Conservation (phyloP, 2,329 filamentous ascomycete genomes). For the Hypoxylon sp. region DNA sequence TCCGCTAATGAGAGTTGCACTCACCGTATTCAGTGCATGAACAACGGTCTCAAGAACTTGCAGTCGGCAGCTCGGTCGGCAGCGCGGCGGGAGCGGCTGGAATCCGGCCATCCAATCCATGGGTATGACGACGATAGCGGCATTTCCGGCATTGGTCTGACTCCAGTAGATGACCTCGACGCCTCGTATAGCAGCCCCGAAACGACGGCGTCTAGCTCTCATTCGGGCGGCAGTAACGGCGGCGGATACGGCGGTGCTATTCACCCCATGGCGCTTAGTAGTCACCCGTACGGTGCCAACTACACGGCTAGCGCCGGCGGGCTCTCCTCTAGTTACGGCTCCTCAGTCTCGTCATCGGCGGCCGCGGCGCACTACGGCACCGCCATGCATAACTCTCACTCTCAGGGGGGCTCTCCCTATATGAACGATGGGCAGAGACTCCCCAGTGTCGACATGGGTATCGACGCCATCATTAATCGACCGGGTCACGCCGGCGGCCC, state of each 20-base stretch:
- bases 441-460: slow-evolving; percentile 73
- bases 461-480: slow-evolving; percentile 71
- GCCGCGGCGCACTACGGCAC: slow-evolving; percentile 54
- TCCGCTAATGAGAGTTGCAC: slow-evolving; percentile 11
- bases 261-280: slow-evolving; percentile 48
- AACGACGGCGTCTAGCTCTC: slow-evolving; percentile 61
- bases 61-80: slow-evolving; percentile 77
- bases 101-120: slow-evolving; percentile 61
- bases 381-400: slow-evolving; percentile 51
- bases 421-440: slow-evolving; percentile 64
- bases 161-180: slow-evolving; percentile 72
- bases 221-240: slow-evolving; percentile 57
- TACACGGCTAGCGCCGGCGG: slow-evolving; percentile 51
- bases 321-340: slow-evolving; percentile 64
- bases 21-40: slow-evolving; percentile 75
- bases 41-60: slow-evolving; percentile 85
- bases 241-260: slow-evolving; percentile 55
- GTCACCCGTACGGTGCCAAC: slow-evolving; percentile 55
- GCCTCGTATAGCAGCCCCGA: slow-evolving; percentile 70
- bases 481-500: slow-evolving; percentile 51
- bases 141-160: slow-evolving; percentile 73
- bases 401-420: slow-evolving; percentile 64
- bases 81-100: slow-evolving; percentile 74
- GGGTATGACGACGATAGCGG: slow-evolving; percentile 80
- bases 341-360: slow-evolving; percentile 67